These are phyloP conservation scores for Conticribra weissflogii DNA, from an alignment of 108 stramenopile genomes.

Conservation along the genomic window DNA sequence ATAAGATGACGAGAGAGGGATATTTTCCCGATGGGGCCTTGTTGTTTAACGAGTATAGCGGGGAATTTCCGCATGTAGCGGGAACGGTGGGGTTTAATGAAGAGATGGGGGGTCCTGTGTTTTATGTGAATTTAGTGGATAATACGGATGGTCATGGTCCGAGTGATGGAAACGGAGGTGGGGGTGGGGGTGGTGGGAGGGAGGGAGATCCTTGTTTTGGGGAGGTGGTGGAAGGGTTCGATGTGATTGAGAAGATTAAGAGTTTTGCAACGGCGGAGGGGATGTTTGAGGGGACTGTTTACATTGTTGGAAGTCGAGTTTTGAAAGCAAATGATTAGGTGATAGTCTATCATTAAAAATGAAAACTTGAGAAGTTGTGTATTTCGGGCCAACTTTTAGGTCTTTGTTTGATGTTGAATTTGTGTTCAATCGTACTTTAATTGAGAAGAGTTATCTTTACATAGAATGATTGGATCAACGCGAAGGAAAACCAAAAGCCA, in stretches of 20 bases:
- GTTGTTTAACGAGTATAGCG: constrained; percentile 68
- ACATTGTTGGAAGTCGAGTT: constrained; percentile 21
- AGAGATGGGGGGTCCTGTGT: constrained; percentile 73
- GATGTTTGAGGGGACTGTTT: constrained; percentile 12
- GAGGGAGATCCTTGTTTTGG: constrained; percentile 79
- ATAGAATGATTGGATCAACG: no score
- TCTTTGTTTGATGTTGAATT: no score
- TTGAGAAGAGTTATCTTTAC: no score
- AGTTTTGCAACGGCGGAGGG: constrained; percentile 20
- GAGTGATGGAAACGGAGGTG: no score
- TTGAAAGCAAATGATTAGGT: constrained; percentile 10
- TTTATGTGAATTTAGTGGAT: constrained; percentile 89
- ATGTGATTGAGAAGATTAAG: constrained; percentile 57
- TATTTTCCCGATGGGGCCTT: constrained; percentile 33
- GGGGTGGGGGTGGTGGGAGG: constrained; percentile 26
- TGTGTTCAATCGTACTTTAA: no score
- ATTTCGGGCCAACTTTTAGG: not conserved
- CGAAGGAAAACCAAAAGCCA: no score
- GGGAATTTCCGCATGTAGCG: constrained; percentile 68
- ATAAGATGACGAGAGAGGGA: constrained; percentile 21
- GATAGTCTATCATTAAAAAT: not conserved
- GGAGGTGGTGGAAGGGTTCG: constrained; percentile 65
- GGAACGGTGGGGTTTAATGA: constrained; percentile 84
- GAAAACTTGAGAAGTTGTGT: not conserved
- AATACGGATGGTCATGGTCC: constrained; percentile 78